These are phyloP conservation scores for Amoeboaphelidium protococcarum DNA, from an alignment of 371 early-diverging fungal genomes.

Conservation along the genomic window DNA sequence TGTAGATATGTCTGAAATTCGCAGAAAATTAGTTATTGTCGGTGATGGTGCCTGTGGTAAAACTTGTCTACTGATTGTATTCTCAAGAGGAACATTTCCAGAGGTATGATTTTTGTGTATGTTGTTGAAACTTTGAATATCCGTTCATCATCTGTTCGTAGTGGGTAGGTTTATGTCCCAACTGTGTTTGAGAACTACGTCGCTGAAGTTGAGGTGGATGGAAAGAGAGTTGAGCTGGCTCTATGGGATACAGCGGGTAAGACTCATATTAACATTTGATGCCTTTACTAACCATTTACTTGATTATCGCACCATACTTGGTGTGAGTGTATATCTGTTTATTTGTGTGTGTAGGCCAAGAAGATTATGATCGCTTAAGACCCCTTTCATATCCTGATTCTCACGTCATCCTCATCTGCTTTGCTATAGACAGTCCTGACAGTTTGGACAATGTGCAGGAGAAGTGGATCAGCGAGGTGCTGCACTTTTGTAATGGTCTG, in stretches of 20 bases:
- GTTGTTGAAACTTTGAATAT: too few relatives aligned
- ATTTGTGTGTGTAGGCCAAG: conserved; percentile 31
- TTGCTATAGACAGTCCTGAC: conserved; percentile 72
- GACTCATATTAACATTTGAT: too few relatives aligned
- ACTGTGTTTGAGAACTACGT: conserved; percentile 94
- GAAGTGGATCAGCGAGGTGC: conserved; percentile 79
- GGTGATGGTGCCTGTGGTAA: conserved; percentile 94
- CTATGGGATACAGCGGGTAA: conserved; percentile 95
- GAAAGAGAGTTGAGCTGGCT: conserved; percentile 68
- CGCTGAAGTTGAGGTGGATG: conserved; percentile 73
- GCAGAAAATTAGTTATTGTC: conserved; percentile 84
- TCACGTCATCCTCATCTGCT: conserved; percentile 87
- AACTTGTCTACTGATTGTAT: conserved; percentile 84
- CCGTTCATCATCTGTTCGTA: neutral
- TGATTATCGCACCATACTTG: too few relatives aligned
- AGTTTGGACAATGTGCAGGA: conserved; percentile 65
- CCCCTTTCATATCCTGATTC: conserved; percentile 91
- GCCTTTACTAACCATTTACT: too few relatives aligned
- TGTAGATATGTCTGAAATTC: conserved; percentile 49
- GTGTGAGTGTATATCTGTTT: neutral
- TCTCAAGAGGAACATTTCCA: conserved; percentile 73
- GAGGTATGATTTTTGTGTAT: conserved; percentile 38
- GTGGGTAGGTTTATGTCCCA: conserved; percentile 51
- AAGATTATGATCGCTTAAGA: conserved; percentile 81
- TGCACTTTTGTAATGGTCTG: conserved; percentile 58